Conservation (phyloP, 495 filamentous ascomycete genomes). For the Rhypophila decipiens region DNA sequence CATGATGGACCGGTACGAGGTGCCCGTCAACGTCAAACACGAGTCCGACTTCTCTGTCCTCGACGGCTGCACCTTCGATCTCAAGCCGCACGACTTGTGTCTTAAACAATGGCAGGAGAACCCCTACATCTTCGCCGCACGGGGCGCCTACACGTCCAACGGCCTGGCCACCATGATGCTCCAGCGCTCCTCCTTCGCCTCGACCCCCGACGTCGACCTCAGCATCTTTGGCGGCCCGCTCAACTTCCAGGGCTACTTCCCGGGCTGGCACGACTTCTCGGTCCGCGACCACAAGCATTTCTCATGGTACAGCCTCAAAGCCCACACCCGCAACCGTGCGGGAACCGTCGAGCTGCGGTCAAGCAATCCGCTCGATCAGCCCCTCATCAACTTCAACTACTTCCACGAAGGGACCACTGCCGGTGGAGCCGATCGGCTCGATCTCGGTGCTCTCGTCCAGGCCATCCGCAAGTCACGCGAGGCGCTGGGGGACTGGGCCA, state of each 20-base stretch:
- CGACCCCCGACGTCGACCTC: slow-evolving; percentile 11
- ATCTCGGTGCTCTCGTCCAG: background rate
- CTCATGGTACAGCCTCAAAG: slow-evolving; percentile 10
- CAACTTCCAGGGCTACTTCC: slow-evolving; percentile 11
- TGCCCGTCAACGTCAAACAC: slow-evolving; percentile 23
- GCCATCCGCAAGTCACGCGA: slow-evolving; percentile 47
- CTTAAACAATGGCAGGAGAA: slow-evolving; percentile 4
- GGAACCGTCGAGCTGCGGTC: slow-evolving; percentile 35
- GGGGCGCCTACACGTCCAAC: slow-evolving; percentile 9
- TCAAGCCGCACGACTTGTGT: slow-evolving; percentile 12
- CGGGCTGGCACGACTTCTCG: slow-evolving; percentile 5
- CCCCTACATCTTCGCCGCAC: slow-evolving; percentile 6
- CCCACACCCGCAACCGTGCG: slow-evolving; percentile 30
- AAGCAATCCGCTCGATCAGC: slow-evolving; percentile 35
- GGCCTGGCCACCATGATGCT: slow-evolving; percentile 6
- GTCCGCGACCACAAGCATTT: slow-evolving; percentile 8
- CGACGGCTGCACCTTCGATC: slow-evolving; percentile 13
- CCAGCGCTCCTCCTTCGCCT: slow-evolving; percentile 2
- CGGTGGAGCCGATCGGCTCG: slow-evolving; percentile 31
- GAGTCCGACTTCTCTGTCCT: background rate
- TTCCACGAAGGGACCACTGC: slow-evolving; percentile 30
- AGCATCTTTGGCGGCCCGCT: slow-evolving; percentile 28
- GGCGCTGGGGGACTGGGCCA: slow-evolving; percentile 35
- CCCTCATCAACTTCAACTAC: slow-evolving; percentile 39
- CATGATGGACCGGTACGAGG: slow-evolving; percentile 48